These are phyloP conservation scores for Arabidopsis lyrata DNA, from an alignment of 441 rosid genomes.

Conservation along the genomic window DNA sequence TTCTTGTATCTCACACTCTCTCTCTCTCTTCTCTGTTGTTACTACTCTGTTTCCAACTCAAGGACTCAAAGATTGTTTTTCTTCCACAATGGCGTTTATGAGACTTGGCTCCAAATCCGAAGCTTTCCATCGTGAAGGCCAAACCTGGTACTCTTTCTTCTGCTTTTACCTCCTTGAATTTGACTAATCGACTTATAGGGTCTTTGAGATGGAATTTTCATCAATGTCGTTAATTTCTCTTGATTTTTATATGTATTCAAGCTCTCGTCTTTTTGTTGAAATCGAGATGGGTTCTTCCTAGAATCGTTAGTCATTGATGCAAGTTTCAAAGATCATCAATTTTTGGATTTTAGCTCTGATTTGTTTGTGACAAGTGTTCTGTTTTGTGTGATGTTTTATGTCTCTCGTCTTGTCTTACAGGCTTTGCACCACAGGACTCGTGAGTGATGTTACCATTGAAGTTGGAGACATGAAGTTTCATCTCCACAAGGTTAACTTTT, in stretches of 20 bases:
- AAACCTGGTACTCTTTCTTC: slow-evolving; percentile 49
- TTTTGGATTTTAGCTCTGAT: neutral
- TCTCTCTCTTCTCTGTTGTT: slow-evolving; percentile 14
- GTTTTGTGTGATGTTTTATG: neutral
- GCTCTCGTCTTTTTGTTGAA: neutral
- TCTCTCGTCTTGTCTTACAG: slow-evolving; percentile 42
- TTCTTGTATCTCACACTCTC: slow-evolving; percentile 10
- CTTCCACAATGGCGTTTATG: slow-evolving; percentile 54
- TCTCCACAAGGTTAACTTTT: slow-evolving; percentile 64
- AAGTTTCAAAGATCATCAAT: neutral
- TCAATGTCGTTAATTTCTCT: neutral
- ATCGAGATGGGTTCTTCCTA: neutral
- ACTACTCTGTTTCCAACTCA: slow-evolving; percentile 33
- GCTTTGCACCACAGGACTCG: slow-evolving; percentile 72
- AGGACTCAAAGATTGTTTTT: slow-evolving; percentile 16
- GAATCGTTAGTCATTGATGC: neutral
- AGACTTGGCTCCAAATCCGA: slow-evolving; percentile 64
- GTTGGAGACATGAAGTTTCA: slow-evolving; percentile 66
- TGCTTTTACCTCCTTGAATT: slow-evolving; percentile 3
- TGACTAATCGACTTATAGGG: neutral
- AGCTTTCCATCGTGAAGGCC: slow-evolving; percentile 59
- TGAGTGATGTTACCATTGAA: slow-evolving; percentile 67
- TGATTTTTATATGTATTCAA: neutral
- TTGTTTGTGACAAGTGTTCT: neutral
- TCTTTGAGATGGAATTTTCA: slow-evolving; percentile 13